A percentile compares a stretch with the other conserved stretches of the same genome.
Conservation (phyloP, 345 rosid genomes). For the Bruguiera gymnorhiza region DNA sequence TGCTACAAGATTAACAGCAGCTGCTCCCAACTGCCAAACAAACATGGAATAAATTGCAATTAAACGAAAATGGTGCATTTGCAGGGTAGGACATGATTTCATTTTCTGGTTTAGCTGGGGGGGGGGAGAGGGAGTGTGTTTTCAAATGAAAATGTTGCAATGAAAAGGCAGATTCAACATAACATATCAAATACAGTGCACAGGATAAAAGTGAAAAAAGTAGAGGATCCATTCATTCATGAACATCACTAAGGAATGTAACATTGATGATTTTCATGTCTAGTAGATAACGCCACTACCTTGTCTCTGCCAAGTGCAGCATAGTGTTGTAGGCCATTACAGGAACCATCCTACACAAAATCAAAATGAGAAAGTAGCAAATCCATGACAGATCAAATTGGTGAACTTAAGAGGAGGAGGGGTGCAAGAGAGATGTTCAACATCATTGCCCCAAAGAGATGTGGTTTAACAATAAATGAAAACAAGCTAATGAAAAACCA, state of each 20-base stretch:
- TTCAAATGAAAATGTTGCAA: background rate
- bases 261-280: background rate
- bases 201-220: background rate
- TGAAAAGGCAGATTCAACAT: too few species aligned
- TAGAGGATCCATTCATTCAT: background rate
- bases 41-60: slow-evolving; percentile 14
- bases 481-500: too few species aligned
- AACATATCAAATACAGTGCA: background rate
- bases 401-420: too few species aligned
- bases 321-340: slow-evolving; percentile 90
- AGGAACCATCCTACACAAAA: slow-evolving; percentile 76
- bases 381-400: slow-evolving; percentile 5
- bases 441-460: too few species aligned
- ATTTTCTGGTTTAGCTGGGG: too few species aligned
- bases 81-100: background rate
- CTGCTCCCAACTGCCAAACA: slow-evolving; percentile 58
- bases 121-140: too few species aligned
- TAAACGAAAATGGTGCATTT: background rate
- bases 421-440: too few species aligned
- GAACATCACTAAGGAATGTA: slow-evolving; percentile 4
- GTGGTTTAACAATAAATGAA: too few species aligned
- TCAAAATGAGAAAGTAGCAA: slow-evolving; percentile 9
- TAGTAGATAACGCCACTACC: slow-evolving; percentile 32
- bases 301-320: slow-evolving; percentile 93
- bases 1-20: slow-evolving; percentile 22